These are phyloP conservation scores for Neonectria faginata DNA, from an alignment of 2,329 filamentous ascomycete genomes.

Conservation along the genomic window DNA sequence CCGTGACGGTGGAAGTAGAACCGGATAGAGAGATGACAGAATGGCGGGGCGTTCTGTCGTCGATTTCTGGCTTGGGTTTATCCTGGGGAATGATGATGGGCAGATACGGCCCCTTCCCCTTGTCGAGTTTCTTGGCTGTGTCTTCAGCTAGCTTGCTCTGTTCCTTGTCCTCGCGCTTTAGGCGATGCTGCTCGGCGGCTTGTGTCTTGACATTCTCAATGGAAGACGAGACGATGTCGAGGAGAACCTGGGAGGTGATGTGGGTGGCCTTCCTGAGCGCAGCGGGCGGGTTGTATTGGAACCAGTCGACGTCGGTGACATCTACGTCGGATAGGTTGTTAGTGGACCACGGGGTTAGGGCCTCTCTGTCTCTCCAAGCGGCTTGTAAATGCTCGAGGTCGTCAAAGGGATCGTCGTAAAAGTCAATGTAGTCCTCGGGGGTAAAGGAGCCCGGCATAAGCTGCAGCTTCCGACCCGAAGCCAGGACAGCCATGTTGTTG, in stretches of 20 bases:
- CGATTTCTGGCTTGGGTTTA: conserved; percentile 3
- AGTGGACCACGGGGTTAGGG: conserved; percentile 35
- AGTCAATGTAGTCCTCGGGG: conserved; percentile 48
- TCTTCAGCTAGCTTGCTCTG: conserved; percentile 37
- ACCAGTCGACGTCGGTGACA: conserved; percentile 56
- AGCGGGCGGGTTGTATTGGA: conserved; percentile 59
- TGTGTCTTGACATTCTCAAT: conserved; percentile 58
- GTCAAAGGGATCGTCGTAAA: conserved; percentile 47
- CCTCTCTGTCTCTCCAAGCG: conserved; percentile 37
- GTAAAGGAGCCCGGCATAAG: conserved; percentile 48
- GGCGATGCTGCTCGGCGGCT: conserved; percentile 48
- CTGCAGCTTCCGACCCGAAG: conserved; percentile 29
- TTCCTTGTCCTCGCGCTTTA: conserved; percentile 47
- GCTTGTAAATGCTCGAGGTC: conserved; percentile 42
- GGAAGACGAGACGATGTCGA: conserved; percentile 57
- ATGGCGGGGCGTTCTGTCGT: conserved; percentile 2
- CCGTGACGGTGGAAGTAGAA: conserved; percentile 26
- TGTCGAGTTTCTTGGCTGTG: conserved; percentile 36
- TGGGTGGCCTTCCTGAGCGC: conserved; percentile 54
- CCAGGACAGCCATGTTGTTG: conserved; percentile 17
- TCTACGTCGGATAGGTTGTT: conserved; percentile 44
- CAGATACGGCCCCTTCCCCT: conserved; percentile 52
- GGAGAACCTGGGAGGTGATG: conserved; percentile 55
- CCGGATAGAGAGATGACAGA: conserved; percentile 21
- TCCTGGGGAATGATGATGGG: conserved; percentile 49